Base-by-base conservation (phyloP, 768 basidiomycete genomes). In the Termitomyces sp. region DNA sequence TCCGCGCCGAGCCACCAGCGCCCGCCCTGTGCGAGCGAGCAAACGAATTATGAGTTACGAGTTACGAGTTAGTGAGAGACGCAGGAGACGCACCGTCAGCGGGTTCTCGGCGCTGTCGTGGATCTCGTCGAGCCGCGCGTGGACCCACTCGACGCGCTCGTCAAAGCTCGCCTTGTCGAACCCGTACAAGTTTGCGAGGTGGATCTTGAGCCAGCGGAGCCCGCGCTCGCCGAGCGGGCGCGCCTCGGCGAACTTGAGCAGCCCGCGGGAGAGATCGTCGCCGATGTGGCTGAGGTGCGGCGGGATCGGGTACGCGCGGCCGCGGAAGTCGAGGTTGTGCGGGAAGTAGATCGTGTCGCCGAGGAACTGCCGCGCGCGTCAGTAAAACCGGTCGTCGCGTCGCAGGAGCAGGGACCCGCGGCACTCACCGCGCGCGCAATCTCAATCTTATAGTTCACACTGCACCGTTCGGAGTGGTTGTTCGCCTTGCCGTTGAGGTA, bases 241-340 rank as follows among this genome's bases (percentile, higher is more conserved):
- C 39, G 80, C 74, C 47, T 90, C 89, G 5, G 81, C 91, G 60
- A 99, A 99, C 52, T 78, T 81, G 28, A 99, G 81, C 45, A 99
- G 73, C 4, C 94, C 90, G 65, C 96, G 87, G 52, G 85, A 86
- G 22, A 98, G 78, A 70, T 99, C 96, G 69, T 99, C 93, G 9
- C 96, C 95, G 55, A 98, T 90, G 64, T 98, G 96, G 65, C 87
- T 94, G 54, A 99, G 78, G 75, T 98, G 93, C 4, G 95, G 94
- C 1, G 96, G 95, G 44, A 97, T 87, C 12, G 97, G 96, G 68
- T 99, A 99, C 0, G 96, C 94, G 53, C 96, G 88, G 8, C 97
- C 97, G 59, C 96, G 86, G 80, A 98, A 99, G 72, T 99, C 97
- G 65, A 98, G 77, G 70, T 97, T 98, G 71, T 98, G 96, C 0